Evolutionary conservation across 2,329 filamentous ascomycete species (phyloP).

Genomic region (Capronia coronata): DNA sequence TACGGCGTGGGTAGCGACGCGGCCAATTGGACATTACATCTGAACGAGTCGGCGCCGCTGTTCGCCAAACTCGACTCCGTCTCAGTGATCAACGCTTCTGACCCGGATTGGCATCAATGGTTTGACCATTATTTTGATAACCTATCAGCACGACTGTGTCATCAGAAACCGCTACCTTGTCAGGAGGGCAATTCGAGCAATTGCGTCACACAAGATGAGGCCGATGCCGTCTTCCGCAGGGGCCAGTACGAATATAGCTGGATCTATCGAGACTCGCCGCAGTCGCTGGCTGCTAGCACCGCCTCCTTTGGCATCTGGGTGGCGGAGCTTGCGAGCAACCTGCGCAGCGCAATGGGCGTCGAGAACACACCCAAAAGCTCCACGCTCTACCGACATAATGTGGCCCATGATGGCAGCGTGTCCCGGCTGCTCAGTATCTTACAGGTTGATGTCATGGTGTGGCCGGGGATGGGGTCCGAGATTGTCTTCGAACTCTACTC

Average conservation of each 20-base stretch:
- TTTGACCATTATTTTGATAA: slow-evolving; percentile 85
- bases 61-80: slow-evolving; percentile 59
- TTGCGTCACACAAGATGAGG: slow-evolving; percentile 58
- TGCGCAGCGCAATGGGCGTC: slow-evolving; percentile 48
- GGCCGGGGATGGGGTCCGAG: slow-evolving; percentile 77
- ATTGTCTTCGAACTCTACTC: slow-evolving; percentile 68
- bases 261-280: slow-evolving; percentile 62
- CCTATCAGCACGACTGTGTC: slow-evolving; percentile 70
- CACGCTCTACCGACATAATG: slow-evolving; percentile 63
- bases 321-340: slow-evolving; percentile 61
- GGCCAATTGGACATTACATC: slow-evolving; percentile 57
- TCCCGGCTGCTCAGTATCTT: slow-evolving; percentile 62
- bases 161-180: slow-evolving; percentile 66
- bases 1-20: slow-evolving; percentile 45
- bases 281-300: slow-evolving; percentile 56
- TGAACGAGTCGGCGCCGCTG: slow-evolving; percentile 49
- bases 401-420: slow-evolving; percentile 72
- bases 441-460: slow-evolving; percentile 70
- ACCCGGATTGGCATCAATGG: slow-evolving; percentile 54
- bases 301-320: slow-evolving; percentile 66
- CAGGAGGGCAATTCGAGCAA: slow-evolving; percentile 46
- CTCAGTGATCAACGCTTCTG: slow-evolving; percentile 53
- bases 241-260: slow-evolving; percentile 77
- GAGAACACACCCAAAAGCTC: slow-evolving; percentile 33
- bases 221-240: slow-evolving; percentile 65